phyloP scores from a whole-genome alignment of 1,139 yeast species.

The Debaryomyces udenii region DNA sequence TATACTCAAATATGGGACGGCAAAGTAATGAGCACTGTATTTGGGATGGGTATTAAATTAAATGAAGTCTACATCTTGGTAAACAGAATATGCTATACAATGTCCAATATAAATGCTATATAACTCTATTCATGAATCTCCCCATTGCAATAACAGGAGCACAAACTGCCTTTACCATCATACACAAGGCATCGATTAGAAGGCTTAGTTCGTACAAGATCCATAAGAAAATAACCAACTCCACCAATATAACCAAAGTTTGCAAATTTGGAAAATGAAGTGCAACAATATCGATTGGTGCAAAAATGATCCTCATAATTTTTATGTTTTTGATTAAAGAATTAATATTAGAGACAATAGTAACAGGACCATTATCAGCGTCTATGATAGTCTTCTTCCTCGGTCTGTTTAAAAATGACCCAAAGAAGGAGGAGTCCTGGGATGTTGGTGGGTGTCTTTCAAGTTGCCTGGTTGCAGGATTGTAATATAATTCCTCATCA shows the following conservation, averaged over 20 bases:
- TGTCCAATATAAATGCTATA: conserved; percentile 20
- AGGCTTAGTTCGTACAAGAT: conserved; percentile 46
- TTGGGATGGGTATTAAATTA: too few relatives aligned
- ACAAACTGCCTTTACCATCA: conserved; percentile 51
- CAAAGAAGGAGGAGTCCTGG: conserved; percentile 8
- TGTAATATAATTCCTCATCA: conserved; percentile 36
- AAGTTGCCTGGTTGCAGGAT: conserved; percentile 37
- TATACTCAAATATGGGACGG: too few relatives aligned
- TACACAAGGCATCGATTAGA: conserved; percentile 48
- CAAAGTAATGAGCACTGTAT: too few relatives aligned
- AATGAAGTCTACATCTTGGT: too few relatives aligned
- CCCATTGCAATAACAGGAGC: conserved; percentile 55
- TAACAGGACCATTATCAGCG: conserved; percentile 17
- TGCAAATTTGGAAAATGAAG: conserved; percentile 44
- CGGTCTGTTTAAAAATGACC: conserved; percentile 16
- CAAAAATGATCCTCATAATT: conserved; percentile 41
- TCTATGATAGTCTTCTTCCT: not conserved
- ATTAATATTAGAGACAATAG: conserved; percentile 35
- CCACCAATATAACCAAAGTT: conserved; percentile 42
- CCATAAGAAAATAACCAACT: conserved; percentile 46
- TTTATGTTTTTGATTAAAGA: conserved; percentile 38
- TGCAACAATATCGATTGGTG: conserved; percentile 47
- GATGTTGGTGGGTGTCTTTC: conserved; percentile 41
- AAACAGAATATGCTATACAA: too few relatives aligned
- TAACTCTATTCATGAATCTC: conserved; percentile 45